Evolutionary conservation across 192 early-diverging fungal species (phyloP).

Genomic region (Endogone sp.): DNA sequence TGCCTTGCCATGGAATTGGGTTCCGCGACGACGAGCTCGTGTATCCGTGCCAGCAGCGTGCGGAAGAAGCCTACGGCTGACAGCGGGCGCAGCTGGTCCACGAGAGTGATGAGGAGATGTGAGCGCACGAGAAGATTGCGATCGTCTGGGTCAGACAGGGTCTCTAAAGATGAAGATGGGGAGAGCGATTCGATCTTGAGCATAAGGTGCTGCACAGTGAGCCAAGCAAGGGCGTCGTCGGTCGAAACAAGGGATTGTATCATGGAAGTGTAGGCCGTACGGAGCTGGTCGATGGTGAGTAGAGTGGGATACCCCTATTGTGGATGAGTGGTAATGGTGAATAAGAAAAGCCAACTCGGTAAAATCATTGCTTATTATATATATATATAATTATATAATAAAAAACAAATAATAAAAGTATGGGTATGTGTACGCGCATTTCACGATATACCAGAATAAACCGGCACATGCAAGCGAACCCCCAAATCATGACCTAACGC

Average conservation of each 20-base stretch:
- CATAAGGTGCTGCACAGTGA: conserved; percentile 40
- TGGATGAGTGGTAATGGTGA: neutral
- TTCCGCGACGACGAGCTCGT: conserved; percentile 11
- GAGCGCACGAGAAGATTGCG: conserved; percentile 7
- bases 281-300: conserved; percentile 43
- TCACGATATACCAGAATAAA: too few species aligned
- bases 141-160: too few species aligned
- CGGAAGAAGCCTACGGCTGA: conserved; percentile 29
- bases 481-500: neutral
- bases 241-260: conserved; percentile 40
- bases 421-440: too few species aligned
- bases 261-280: conserved; percentile 46
- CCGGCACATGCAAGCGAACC: too few species aligned
- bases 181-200: conserved; percentile 25
- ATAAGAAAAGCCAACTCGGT: too few species aligned
- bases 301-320: conserved; percentile 38
- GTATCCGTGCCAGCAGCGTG: conserved; percentile 8
- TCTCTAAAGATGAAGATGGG: neutral
- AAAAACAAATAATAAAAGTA: conserved; percentile 7
- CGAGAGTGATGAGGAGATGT: conserved; percentile 16
- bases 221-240: conserved; percentile 48
- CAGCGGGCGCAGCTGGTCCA: conserved; percentile 29
- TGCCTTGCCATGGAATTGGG: conserved; percentile 3
- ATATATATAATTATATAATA: conserved; percentile 2
- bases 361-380: too few species aligned